Evolutionary conservation across 2,329 filamentous ascomycete genomes (phyloP).

Genomic region (Penicillium sp.): DNA sequence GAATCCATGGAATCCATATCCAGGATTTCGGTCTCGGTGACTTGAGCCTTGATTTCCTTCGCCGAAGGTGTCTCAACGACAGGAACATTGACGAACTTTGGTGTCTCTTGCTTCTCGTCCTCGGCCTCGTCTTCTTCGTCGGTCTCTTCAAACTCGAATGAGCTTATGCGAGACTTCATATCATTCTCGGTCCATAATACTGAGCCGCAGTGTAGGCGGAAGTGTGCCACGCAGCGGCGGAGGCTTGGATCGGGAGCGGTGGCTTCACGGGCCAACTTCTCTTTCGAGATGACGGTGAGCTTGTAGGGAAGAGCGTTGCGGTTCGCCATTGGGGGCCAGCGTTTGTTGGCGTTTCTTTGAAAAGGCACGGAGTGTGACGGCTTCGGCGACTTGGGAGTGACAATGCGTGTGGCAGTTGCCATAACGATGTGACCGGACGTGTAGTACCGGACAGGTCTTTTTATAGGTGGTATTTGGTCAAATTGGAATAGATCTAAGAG

Average conservation of each 20-base stretch:
- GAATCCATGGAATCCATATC: constrained; percentile 27
- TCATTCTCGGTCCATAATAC: constrained; percentile 35
- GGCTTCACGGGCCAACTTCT: constrained; percentile 35
- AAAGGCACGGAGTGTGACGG: constrained; percentile 24
- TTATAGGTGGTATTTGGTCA: neutral
- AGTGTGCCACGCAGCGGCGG: constrained; percentile 34
- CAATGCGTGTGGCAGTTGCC: constrained; percentile 23
- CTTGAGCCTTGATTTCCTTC: constrained; percentile 1
- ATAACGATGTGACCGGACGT: constrained; percentile 13
- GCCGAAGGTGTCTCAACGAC: neutral
- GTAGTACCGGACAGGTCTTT: neutral
- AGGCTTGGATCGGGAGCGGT: constrained; percentile 35
- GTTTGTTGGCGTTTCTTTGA: constrained; percentile 27
- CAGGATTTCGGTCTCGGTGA: constrained; percentile 23
- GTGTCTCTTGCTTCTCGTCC: constrained; percentile 1
- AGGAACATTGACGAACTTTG: neutral
- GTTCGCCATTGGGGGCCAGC: constrained; percentile 36
- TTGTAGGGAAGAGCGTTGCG: constrained; percentile 33
- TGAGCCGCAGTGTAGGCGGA: constrained; percentile 32
- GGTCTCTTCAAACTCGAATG: constrained; percentile 34
- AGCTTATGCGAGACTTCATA: constrained; percentile 35
- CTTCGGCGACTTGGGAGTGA: constrained; percentile 18
- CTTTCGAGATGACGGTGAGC: constrained; percentile 34
- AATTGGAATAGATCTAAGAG: neutral
- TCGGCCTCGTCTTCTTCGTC: constrained; percentile 29